Percentiles rank a stretch among this genome's conserved stretches.
These are phyloP conservation scores for Eimeria praecox DNA, from an alignment of 169 alveolate species.

Conservation along the genomic window DNA sequence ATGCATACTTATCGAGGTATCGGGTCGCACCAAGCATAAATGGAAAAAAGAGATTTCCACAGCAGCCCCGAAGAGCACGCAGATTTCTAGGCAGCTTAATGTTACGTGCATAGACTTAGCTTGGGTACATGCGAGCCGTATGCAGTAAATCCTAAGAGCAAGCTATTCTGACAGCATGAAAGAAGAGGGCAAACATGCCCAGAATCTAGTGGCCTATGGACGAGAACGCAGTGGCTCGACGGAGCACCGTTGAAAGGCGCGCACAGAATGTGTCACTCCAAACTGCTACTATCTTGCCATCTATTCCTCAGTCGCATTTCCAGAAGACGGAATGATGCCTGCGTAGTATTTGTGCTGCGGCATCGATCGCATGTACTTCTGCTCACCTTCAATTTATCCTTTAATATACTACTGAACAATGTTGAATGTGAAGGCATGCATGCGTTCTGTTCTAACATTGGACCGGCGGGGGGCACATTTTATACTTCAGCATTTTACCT, in stretches of 20 bases:
- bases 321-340: neutral
- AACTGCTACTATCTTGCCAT: neutral
- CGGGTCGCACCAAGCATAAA: neutral
- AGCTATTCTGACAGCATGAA: neutral
- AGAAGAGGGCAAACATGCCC: neutral
- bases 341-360: neutral
- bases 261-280: neutral
- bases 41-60: too few relatives aligned
- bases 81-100: too few relatives aligned
- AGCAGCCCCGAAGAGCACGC: too few relatives aligned
- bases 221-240: neutral
- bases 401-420: neutral
- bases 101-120: too few relatives aligned
- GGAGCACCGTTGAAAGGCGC: neutral
- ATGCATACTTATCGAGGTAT: neutral
- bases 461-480: neutral
- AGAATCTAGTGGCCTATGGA: too few relatives aligned
- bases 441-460: neutral
- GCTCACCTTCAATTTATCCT: neutral
- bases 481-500: neutral
- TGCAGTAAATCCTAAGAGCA: too few relatives aligned
- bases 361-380: neutral
- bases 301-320: neutral
- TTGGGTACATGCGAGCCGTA: too few relatives aligned
- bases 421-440: neutral